Percentiles rank a stretch among this genome's conserved stretches.
Evolutionary conservation across 345 rosid species (phyloP).

Genomic region (Sonneratia alba): DNA sequence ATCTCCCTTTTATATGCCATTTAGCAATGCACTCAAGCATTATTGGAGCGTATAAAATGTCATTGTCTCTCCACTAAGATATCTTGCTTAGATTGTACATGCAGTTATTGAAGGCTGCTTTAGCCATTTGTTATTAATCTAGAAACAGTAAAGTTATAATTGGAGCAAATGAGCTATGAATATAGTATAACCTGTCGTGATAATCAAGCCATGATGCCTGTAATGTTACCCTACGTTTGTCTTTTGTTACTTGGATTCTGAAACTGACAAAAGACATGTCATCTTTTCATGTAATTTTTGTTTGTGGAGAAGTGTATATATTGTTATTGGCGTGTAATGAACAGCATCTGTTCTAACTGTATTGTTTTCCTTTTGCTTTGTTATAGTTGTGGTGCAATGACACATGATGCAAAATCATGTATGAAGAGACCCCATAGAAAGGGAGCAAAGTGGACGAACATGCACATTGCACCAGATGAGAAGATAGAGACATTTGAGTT

Average conservation of each 20-base stretch:
- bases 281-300: no score
- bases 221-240: no score
- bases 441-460: slow-evolving; percentile 68
- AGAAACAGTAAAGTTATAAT: no score
- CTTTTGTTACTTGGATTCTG: no score
- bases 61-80: background rate
- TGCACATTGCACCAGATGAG: slow-evolving; percentile 78
- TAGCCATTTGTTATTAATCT: no score
- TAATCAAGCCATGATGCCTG: no score
- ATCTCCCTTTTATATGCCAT: background rate
- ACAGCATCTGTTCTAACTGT: background rate
- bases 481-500: slow-evolving; percentile 72
- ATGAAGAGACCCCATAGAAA: slow-evolving; percentile 70
- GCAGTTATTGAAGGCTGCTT: background rate
- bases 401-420: slow-evolving; percentile 62
- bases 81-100: background rate
- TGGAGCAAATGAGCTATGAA: no score
- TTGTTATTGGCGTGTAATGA: background rate
- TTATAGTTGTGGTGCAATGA: slow-evolving; percentile 82
- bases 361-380: background rate
- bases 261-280: no score
- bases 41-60: background rate
- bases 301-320: no score
- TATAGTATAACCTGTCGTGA: background rate
- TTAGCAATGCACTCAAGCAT: background rate